Conservation (phyloP, 2,329 filamentous ascomycete species). For the Zymoseptoria passerinii region DNA sequence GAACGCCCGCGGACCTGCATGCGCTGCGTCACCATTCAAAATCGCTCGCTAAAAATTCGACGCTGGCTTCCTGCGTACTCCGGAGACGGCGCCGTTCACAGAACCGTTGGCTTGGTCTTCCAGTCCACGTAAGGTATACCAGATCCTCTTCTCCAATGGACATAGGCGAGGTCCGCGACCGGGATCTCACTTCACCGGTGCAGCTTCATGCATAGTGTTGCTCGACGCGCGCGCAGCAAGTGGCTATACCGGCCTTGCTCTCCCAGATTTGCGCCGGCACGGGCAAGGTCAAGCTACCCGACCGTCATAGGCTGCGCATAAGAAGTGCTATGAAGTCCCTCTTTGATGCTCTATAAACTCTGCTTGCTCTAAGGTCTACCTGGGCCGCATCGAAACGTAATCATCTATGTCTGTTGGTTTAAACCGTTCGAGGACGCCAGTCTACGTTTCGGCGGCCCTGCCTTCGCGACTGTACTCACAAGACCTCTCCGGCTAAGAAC, state of each 20-base stretch:
- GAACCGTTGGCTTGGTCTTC: too few species aligned
- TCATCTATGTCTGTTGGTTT: too few species aligned
- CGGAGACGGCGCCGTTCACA: not conserved
- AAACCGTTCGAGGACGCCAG: too few species aligned
- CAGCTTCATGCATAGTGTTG: not conserved
- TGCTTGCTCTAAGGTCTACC: not conserved
- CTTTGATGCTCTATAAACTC: not conserved
- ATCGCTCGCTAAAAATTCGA: too few species aligned
- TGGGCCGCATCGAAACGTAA: not conserved
- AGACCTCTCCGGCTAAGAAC: not conserved
- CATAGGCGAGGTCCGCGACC: not conserved
- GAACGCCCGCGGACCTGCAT: not conserved
- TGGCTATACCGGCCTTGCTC: not conserved
- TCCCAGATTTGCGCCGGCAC: not conserved
- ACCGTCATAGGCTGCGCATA: not conserved
- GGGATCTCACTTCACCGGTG: not conserved
- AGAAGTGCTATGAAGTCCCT: not conserved
- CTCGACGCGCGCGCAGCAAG: not conserved
- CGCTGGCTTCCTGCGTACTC: not conserved
- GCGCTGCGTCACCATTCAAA: not conserved
- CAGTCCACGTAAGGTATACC: too few species aligned
- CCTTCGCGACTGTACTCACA: too few species aligned
- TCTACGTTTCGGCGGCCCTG: too few species aligned
- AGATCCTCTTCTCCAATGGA: not conserved
- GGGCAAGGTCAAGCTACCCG: not conserved